Conservation (phyloP, 23 red algal species). For the Agarophyton chilense region DNA sequence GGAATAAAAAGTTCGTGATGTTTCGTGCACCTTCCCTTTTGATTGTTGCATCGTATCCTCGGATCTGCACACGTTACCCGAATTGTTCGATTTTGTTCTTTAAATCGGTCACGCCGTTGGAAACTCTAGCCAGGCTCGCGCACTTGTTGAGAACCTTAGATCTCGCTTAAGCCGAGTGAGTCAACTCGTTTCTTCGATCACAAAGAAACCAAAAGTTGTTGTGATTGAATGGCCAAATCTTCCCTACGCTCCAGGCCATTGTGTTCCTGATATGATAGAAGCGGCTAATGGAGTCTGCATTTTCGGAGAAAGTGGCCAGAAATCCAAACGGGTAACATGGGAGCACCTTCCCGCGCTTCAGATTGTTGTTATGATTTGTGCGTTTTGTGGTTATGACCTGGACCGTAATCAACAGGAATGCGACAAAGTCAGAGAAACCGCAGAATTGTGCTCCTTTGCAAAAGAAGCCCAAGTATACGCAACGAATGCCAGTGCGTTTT, state of each 20-base stretch:
- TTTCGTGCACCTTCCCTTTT: constrained; percentile 24
- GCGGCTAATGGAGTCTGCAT: constrained; percentile 48
- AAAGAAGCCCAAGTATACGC: constrained; percentile 26
- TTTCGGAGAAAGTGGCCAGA: constrained; percentile 27
- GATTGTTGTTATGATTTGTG: constrained; percentile 48
- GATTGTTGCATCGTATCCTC: constrained; percentile 22
- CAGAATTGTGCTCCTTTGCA: constrained; percentile 19
- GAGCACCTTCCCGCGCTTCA: background rate
- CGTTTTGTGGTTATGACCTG: constrained; percentile 66
- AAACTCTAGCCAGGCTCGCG: background rate
- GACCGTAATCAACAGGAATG: constrained; percentile 27
- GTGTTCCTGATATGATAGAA: constrained; percentile 63
- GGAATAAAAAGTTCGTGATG: constrained; percentile 18
- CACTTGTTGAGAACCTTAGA: constrained; percentile 23
- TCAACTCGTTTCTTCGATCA: background rate
- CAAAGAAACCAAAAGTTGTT: constrained; percentile 19
- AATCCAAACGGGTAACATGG: constrained; percentile 42
- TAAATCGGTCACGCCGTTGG: constrained; percentile 43
- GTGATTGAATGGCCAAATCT: constrained; percentile 66
- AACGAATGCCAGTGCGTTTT: constrained; percentile 70
- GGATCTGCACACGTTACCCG: constrained; percentile 39
- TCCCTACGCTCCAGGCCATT: constrained; percentile 58
- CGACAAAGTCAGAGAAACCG: background rate
- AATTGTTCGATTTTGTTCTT: constrained; percentile 44
- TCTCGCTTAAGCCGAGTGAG: constrained; percentile 1